These are phyloP conservation scores for Crithidia thermophila DNA, from an alignment of 208 protist species.

Conservation along the genomic window DNA sequence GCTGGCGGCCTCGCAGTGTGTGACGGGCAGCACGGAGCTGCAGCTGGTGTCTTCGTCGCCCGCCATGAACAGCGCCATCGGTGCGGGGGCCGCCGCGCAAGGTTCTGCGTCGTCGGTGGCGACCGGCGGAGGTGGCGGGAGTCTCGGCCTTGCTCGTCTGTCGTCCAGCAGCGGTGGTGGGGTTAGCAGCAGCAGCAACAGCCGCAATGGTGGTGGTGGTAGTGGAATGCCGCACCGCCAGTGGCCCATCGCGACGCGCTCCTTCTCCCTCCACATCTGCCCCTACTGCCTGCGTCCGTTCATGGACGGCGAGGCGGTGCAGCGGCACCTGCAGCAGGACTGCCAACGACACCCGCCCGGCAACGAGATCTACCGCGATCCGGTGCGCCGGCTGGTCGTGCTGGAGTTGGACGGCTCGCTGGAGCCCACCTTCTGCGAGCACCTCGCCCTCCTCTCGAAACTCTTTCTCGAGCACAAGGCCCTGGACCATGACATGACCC, in stretches of 20 bases:
- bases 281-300: constrained; percentile 98
- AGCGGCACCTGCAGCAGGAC: constrained; percentile 86
- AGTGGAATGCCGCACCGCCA: background rate
- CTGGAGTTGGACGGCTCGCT: constrained; percentile 98
- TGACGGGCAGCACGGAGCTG: constrained; percentile 55
- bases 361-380: constrained; percentile 89
- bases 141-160: too few species aligned
- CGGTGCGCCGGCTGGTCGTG: constrained; percentile 88
- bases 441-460: constrained; percentile 99
- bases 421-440: constrained; percentile 98
- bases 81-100: too few species aligned
- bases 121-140: too few species aligned
- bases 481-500: constrained; percentile 99
- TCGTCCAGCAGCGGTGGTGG: constrained; percentile 22
- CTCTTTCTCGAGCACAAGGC: constrained; percentile 99
- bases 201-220: constrained; percentile 9
- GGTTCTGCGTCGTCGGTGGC: too few species aligned
- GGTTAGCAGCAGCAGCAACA: background rate
- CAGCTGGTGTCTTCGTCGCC: constrained; percentile 37
- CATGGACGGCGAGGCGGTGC: constrained; percentile 72
- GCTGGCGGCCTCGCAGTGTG: constrained; percentile 49
- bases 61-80: background rate
- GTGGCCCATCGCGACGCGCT: constrained; percentile 40
- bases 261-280: constrained; percentile 96
- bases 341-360: constrained; percentile 91